Evolutionary conservation across 1,284 basidiomycete species (phyloP).

Genomic region (Pascua sp.): DNA sequence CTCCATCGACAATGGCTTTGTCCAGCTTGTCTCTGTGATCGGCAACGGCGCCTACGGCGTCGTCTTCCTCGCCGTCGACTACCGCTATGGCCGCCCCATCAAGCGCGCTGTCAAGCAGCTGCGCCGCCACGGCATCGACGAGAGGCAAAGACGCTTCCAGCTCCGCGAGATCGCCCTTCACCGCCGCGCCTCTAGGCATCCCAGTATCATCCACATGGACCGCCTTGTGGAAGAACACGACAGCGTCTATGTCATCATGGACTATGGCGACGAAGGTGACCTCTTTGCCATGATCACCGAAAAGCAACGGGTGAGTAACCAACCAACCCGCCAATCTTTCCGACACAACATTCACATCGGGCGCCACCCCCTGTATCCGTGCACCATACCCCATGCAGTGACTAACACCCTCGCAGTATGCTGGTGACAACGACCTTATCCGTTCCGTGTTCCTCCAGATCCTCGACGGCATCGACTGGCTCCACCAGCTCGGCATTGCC

Average conservation of each 20-base stretch:
- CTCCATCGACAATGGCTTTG: slow-evolving; percentile 67
- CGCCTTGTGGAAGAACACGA: slow-evolving; percentile 70
- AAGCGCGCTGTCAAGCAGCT: slow-evolving; percentile 86
- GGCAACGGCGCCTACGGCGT: slow-evolving; percentile 95
- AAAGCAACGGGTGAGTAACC: slow-evolving; percentile 49
- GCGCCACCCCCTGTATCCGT: not conserved
- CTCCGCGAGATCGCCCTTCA: slow-evolving; percentile 66
- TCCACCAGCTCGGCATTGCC: slow-evolving; percentile 68
- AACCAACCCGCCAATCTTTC: not conserved
- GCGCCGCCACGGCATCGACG: slow-evolving; percentile 57
- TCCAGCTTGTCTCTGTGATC: slow-evolving; percentile 84
- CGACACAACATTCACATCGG: not conserved
- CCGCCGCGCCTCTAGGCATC: slow-evolving; percentile 61
- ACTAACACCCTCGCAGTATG: slow-evolving; percentile 54
- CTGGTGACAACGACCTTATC: slow-evolving; percentile 75
- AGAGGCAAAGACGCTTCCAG: slow-evolving; percentile 75
- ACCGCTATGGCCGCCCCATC: slow-evolving; percentile 53
- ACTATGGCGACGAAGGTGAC: slow-evolving; percentile 80
- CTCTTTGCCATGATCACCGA: slow-evolving; percentile 74
- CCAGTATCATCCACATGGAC: slow-evolving; percentile 84
- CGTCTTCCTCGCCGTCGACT: slow-evolving; percentile 80
- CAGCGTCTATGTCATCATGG: slow-evolving; percentile 61
- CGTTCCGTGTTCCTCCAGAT: slow-evolving; percentile 86
- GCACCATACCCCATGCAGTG: not conserved
- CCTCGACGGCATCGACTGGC: slow-evolving; percentile 86